phyloP scores from a whole-genome alignment of 192 early-diverging fungal species.

The Podochytrium sp. region DNA sequence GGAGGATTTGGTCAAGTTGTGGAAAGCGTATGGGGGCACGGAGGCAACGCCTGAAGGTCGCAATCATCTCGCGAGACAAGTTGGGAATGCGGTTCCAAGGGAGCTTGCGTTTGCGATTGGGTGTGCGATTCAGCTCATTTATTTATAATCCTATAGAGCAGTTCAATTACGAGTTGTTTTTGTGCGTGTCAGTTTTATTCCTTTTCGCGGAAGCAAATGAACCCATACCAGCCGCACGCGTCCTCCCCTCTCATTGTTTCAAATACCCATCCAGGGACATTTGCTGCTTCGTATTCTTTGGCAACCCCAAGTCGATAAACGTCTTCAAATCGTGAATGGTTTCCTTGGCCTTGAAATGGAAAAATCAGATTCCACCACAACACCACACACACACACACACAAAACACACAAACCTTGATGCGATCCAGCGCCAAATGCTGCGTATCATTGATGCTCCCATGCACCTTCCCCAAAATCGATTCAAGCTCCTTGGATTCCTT shows the following conservation, averaged over 20 bases:
- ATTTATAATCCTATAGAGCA: too few species aligned
- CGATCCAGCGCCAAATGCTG: neutral
- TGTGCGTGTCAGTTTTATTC: too few species aligned
- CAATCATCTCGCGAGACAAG: constrained; percentile 1
- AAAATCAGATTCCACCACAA: neutral
- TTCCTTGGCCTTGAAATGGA: constrained; percentile 13
- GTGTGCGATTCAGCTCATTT: constrained; percentile 2
- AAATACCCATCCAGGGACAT: neutral
- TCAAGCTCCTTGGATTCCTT: neutral
- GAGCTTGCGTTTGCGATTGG: constrained; percentile 33
- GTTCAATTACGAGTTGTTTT: too few species aligned
- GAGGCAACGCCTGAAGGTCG: neutral
- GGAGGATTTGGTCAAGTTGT: neutral
- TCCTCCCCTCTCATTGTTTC: neutral
- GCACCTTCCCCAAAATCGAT: neutral
- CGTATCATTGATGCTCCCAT: constrained; percentile 14
- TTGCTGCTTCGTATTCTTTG: constrained; percentile 1
- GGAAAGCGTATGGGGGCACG: neutral
- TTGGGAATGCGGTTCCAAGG: constrained; percentile 31
- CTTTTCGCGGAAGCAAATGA: too few species aligned
- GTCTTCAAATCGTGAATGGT: constrained; percentile 26
- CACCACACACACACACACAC: neutral
- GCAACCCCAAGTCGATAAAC: constrained; percentile 18
- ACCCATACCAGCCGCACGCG: too few species aligned
- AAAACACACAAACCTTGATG: constrained; percentile 1